Evolutionary conservation across 257 asterid genomes (phyloP), one percentile per base, ranked within the genome.

Genomic region (Lycium barbarum): DNA sequence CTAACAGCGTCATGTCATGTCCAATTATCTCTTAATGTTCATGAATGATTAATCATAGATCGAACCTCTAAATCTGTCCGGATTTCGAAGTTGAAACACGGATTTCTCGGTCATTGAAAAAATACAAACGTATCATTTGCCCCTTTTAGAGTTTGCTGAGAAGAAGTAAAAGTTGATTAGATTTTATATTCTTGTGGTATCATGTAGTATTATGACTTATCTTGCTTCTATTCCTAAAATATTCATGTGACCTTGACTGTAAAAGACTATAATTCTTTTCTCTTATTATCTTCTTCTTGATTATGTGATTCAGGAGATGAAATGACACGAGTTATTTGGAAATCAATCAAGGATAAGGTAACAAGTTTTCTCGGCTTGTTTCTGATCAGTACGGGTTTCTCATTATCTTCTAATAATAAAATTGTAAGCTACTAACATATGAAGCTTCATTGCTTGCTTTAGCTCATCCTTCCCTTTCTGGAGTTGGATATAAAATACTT

Each of bases 271-370:
- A 71, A 18, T 8, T 58, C 12, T 12, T 20, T 38, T 49, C 83
- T 61, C 83, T 84, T n/a, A 79, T 72, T 54, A 43, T 81, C 18
- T 63, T 83, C 80, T 84, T 85, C 83, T 81, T 63, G 35, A 79
- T 80, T 86, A 63, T 26, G 12, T 72, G 79, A 70, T 88, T 84
- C 93, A 97, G 99, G 99, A 70, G 99, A 97, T 90, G 99, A 97
- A 92, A 97, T 97, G 99, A 97, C 99, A 72, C 91, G 99, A 85
- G 99, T 97, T 85, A 94, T 97, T 79, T 97, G 99, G 99, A 83
- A 91, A 84, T 91, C 90, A 70, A 97, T 97, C 90, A 97, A 97
- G 89, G 98, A 93, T 89, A 97, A 97, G 98, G 99, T 95, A 87
- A 84, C 62, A 26, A 54, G 45, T 66, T 78, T 83, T 61, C 49